Conservation (phyloP, 2,329 filamentous ascomycete genomes). For the Clonostachys byssicola region DNA sequence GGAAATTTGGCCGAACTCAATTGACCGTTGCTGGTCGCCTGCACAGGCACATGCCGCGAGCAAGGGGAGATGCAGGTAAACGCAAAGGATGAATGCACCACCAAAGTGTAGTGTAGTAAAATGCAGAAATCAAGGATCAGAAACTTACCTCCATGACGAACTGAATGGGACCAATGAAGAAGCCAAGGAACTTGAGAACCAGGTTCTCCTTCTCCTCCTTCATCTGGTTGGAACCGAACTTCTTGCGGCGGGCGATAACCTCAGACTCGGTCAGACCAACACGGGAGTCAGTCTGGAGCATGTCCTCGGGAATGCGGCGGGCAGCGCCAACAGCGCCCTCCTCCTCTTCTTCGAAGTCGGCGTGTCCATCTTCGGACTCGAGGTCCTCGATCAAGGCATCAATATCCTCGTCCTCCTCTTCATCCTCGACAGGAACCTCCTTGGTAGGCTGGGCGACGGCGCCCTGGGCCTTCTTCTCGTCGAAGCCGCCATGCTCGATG, state of each 20-base stretch:
- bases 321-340: constrained; percentile 45
- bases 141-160: constrained; percentile 83
- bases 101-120: too few species aligned
- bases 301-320: constrained; percentile 65
- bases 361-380: constrained; percentile 73
- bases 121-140: background rate
- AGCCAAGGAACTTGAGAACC: constrained; percentile 75
- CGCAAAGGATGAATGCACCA: too few species aligned
- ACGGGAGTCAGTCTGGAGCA: constrained; percentile 72
- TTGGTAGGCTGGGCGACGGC: constrained; percentile 21
- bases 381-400: constrained; percentile 85
- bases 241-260: constrained; percentile 59
- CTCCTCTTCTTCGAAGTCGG: constrained; percentile 59
- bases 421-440: constrained; percentile 55
- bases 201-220: constrained; percentile 87
- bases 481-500: constrained; percentile 61
- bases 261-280: constrained; percentile 70
- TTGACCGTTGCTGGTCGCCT: background rate
- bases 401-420: constrained; percentile 75
- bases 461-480: constrained; percentile 52
- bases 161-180: constrained; percentile 86
- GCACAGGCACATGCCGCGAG: too few species aligned
- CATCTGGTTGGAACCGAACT: constrained; percentile 84
- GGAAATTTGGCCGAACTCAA: background rate
- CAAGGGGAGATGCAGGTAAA: too few species aligned